These are phyloP conservation scores for Dictyostelium citrinum DNA, from an alignment of 78 protist genomes.

Conservation along the genomic window DNA sequence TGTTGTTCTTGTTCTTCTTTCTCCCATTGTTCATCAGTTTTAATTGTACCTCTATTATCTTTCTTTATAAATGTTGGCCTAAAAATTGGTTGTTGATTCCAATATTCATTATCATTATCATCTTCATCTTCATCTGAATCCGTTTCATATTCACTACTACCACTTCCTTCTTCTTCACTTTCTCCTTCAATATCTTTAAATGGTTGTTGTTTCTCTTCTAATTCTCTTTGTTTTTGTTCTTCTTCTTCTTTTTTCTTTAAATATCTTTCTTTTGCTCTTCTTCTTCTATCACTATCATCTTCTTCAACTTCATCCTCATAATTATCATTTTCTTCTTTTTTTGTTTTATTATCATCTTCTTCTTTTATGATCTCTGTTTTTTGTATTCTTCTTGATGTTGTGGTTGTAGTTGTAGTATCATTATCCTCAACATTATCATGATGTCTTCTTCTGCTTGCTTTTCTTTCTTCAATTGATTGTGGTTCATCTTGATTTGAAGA, in stretches of 20 bases:
- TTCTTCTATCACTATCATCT: conserved; percentile 60
- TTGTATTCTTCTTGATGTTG: conserved; percentile 19
- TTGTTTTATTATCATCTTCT: not conserved
- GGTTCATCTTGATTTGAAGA: not conserved
- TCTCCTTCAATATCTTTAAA: not conserved
- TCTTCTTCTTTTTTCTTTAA: conserved; percentile 13
- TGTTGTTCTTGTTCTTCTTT: conserved; percentile 32
- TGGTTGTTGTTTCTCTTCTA: not conserved
- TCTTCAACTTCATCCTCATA: not conserved
- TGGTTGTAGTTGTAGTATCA: not conserved
- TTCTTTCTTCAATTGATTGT: not conserved
- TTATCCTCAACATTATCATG: not conserved
- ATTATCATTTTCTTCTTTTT: not conserved
- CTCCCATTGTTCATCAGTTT: conserved; percentile 20
- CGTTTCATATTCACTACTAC: not conserved
- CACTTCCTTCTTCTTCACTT: not conserved
- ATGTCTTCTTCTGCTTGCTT: conserved; percentile 9
- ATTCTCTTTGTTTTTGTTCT: not conserved
- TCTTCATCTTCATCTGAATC: conserved; percentile 31
- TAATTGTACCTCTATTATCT: conserved; percentile 53
- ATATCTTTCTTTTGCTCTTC: conserved; percentile 58
- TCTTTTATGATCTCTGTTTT: conserved; percentile 33
- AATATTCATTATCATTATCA: conserved; percentile 16
- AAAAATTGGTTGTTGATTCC: conserved; percentile 32
- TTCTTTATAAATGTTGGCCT: conserved; percentile 47